Percentiles rank a stretch among this genome's conserved stretches.
phyloP scores from a whole-genome alignment of 2,329 filamentous ascomycete species.

The Stylonectria norvegica region DNA sequence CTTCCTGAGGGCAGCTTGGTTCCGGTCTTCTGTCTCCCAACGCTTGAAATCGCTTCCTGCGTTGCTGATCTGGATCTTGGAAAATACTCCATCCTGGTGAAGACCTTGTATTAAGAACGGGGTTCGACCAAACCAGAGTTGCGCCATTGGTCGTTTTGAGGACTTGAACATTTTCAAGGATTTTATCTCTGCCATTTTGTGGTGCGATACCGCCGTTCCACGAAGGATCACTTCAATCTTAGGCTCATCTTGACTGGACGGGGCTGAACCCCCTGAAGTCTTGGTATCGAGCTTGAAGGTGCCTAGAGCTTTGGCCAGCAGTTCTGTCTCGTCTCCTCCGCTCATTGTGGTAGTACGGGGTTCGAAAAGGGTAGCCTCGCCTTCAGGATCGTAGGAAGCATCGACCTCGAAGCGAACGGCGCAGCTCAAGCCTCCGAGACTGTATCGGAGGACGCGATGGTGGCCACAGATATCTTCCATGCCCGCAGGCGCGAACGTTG shows the following conservation, averaged over 20 bases:
- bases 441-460: conserved; percentile 16
- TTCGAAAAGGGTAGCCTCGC: background rate
- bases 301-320: background rate
- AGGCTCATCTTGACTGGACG: too few species aligned
- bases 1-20: conserved; percentile 7
- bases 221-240: conserved; percentile 1
- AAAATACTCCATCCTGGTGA: conserved; percentile 17
- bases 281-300: background rate
- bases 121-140: conserved; percentile 30
- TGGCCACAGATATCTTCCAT: conserved; percentile 8
- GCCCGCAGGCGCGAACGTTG: conserved; percentile 6
- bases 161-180: conserved; percentile 1
- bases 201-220: conserved; percentile 1
- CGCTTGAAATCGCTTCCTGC: background rate
- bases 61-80: conserved; percentile 5
- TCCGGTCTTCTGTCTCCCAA: conserved; percentile 7
- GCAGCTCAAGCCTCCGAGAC: conserved; percentile 15
- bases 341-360: too few species aligned
- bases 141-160: conserved; percentile 7
- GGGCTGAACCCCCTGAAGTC: too few species aligned
- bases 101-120: conserved; percentile 20
- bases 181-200: conserved; percentile 22
- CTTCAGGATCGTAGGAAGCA: background rate
- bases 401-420: conserved; percentile 20
- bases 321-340: background rate